Evolutionary conservation across 805 yeast species (phyloP).

Genomic region (Barnettozyma sp.): DNA sequence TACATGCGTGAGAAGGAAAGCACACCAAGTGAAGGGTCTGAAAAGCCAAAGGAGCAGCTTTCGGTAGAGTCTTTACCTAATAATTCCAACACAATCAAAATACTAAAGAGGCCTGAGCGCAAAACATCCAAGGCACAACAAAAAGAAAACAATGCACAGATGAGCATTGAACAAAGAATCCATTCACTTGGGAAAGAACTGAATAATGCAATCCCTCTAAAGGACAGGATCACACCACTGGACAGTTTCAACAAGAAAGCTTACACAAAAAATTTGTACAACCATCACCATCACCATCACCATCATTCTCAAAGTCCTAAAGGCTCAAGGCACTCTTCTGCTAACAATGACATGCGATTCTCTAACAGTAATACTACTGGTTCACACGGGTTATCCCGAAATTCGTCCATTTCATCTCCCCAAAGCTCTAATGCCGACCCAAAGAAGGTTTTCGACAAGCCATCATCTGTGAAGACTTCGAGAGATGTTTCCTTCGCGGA

Average conservation of each 20-base stretch:
- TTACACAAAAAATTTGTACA: neutral
- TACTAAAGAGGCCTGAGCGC: slow-evolving; percentile 3
- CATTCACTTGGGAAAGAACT: slow-evolving; percentile 18
- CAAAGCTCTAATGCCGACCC: slow-evolving; percentile 3
- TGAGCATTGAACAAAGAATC: slow-evolving; percentile 18
- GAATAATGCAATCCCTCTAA: slow-evolving; percentile 18
- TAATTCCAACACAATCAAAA: slow-evolving; percentile 2
- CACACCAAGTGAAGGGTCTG: too few species aligned
- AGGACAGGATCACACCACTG: slow-evolving; percentile 15
- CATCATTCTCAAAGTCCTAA: too few species aligned
- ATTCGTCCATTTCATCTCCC: slow-evolving; percentile 1
- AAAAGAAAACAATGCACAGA: slow-evolving; percentile 1
- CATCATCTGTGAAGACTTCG: neutral
- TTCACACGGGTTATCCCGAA: neutral
- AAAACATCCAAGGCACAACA: neutral
- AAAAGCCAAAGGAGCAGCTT: too few species aligned
- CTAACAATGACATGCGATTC: too few species aligned
- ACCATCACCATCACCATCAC: neutral
- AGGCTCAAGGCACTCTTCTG: too few species aligned
- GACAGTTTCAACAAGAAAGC: slow-evolving; percentile 4
- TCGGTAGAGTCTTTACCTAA: too few species aligned
- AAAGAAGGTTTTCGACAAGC: slow-evolving; percentile 2
- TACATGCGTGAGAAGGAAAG: slow-evolving; percentile 26
- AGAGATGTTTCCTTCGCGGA: neutral
- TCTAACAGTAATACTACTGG: too few species aligned